Evolutionary conservation across 176 grass and related monocot genomes (phyloP).

Genomic region (Aegilops bicornis): DNA sequence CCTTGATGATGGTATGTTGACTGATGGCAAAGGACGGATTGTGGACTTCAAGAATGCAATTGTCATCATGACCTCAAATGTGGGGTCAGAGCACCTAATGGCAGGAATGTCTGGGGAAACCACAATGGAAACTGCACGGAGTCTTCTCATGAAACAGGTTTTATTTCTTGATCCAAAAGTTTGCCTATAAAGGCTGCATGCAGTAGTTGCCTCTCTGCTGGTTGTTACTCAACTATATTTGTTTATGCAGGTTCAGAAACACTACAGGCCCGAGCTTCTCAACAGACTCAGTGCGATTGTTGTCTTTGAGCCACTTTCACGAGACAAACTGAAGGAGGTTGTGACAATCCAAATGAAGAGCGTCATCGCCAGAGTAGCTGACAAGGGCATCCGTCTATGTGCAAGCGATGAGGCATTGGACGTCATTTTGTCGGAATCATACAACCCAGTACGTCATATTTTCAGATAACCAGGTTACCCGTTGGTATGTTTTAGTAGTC

Average conservation of each 20-base stretch:
- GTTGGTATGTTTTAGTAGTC: background rate
- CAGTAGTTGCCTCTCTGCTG: background rate
- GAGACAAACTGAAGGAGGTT: constrained; percentile 38
- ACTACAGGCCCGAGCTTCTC: constrained; percentile 5
- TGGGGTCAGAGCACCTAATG: constrained; percentile 33
- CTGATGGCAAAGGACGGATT: constrained; percentile 2
- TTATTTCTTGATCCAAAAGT: background rate
- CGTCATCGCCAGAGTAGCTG: constrained; percentile 37
- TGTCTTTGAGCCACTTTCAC: constrained; percentile 34
- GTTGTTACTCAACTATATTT: background rate
- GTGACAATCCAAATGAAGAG: constrained; percentile 57
- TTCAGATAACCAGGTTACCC: background rate
- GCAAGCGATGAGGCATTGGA: background rate
- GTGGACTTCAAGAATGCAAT: constrained; percentile 51
- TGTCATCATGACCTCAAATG: constrained; percentile 50
- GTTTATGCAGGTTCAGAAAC: background rate
- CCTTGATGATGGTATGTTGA: constrained; percentile 11
- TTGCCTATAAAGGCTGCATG: background rate
- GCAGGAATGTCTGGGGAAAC: constrained; percentile 28
- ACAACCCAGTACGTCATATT: background rate
- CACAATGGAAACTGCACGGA: constrained; percentile 22
- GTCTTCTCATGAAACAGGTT: constrained; percentile 33
- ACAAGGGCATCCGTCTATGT: constrained; percentile 42
- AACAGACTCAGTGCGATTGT: constrained; percentile 34
- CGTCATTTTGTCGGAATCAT: background rate